Evolutionary conservation across 192 early-diverging fungal species (phyloP).

Genomic region (Umbelopsis ramanniana): DNA sequence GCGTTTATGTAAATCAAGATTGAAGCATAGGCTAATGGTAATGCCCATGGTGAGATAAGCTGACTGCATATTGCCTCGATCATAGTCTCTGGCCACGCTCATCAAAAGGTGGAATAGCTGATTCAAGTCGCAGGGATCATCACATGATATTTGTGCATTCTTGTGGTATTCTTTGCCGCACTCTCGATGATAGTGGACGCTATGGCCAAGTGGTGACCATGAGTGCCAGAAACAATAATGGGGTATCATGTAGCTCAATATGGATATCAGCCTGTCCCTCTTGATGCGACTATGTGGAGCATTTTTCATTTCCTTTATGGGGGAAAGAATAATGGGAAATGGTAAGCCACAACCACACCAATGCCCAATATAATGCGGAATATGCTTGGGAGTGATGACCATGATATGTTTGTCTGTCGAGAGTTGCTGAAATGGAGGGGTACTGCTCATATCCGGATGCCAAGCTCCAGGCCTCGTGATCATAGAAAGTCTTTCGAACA

Average conservation of each 20-base stretch:
- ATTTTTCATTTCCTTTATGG: neutral
- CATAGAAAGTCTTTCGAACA: constrained; percentile 17
- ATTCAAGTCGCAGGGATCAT: neutral
- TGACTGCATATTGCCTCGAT: constrained; percentile 15
- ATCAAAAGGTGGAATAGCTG: neutral
- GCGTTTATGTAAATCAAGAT: constrained; percentile 20
- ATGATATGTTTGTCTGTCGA: constrained; percentile 10
- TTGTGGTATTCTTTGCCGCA: neutral
- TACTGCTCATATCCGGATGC: constrained; percentile 20
- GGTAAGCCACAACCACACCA: neutral
- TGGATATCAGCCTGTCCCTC: neutral
- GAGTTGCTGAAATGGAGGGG: constrained; percentile 2
- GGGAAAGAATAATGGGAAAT: neutral
- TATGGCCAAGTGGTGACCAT: neutral
- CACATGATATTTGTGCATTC: neutral
- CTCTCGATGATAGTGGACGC: constrained; percentile 11
- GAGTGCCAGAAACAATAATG: constrained; percentile 21
- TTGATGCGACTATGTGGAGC: neutral
- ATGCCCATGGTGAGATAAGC: constrained; percentile 26
- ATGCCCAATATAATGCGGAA: constrained; percentile 5
- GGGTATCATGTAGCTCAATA: constrained; percentile 8
- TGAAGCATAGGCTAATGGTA: constrained; percentile 36
- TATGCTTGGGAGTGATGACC: neutral
- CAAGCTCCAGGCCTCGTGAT: constrained; percentile 1
- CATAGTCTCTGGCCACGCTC: neutral